phyloP scores from a whole-genome alignment of 805 yeast species.

The Starmera quercuum region DNA sequence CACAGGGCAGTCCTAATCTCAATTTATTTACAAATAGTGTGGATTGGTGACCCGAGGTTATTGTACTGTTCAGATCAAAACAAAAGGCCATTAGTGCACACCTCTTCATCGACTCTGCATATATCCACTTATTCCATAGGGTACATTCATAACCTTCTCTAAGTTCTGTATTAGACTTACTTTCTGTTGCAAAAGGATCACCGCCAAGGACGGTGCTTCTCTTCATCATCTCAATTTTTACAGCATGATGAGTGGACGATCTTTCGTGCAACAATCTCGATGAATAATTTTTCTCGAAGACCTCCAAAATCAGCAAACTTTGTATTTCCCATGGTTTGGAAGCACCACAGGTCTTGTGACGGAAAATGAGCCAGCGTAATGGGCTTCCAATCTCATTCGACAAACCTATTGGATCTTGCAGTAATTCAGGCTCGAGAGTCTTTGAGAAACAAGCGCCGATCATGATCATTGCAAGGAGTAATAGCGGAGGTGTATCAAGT shows the following conservation, averaged over 20 bases:
- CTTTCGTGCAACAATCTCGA: conserved; percentile 65
- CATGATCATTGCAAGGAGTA: conserved; percentile 43
- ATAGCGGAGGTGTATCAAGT: conserved; percentile 34
- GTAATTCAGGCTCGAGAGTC: conserved; percentile 13
- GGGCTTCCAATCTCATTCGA: conserved; percentile 27
- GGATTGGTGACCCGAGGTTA: conserved; percentile 57
- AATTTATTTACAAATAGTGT: conserved; percentile 40
- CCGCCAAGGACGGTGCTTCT: conserved; percentile 69
- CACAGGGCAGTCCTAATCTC: conserved; percentile 49
- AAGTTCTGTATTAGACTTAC: conserved; percentile 3
- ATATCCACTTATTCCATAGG: conserved; percentile 47
- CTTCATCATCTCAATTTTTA: conserved; percentile 64
- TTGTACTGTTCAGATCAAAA: conserved; percentile 65
- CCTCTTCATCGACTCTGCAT: conserved; percentile 66
- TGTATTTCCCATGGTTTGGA: conserved; percentile 32
- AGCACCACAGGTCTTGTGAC: conserved; percentile 26
- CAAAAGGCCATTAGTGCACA: conserved; percentile 72
- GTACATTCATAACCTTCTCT: background rate
- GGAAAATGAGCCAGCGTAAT: conserved; percentile 59
- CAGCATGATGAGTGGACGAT: conserved; percentile 75
- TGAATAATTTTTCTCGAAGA: conserved; percentile 65
- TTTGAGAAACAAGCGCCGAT: conserved; percentile 42
- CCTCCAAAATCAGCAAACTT: conserved; percentile 57
- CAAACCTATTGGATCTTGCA: conserved; percentile 1
- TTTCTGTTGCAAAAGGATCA: conserved; percentile 30